Conservation (phyloP, 148 eudicot species). For the Polygonum maritimum region DNA sequence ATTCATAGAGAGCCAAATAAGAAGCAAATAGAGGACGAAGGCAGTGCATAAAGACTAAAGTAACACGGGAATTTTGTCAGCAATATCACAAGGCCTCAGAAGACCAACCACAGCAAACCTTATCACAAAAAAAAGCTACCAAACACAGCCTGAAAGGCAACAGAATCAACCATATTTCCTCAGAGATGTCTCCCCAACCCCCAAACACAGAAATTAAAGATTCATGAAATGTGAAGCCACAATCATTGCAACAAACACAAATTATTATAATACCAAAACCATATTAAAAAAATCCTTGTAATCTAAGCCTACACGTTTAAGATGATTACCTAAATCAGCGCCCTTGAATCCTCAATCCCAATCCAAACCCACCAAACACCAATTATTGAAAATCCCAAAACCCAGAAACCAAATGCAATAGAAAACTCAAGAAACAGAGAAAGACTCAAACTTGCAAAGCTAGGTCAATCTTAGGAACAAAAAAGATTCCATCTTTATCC, state of each 20-base stretch:
- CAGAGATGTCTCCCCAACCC: background rate
- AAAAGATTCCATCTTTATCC: background rate
- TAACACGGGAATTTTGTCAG: background rate
- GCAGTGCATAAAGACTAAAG: background rate
- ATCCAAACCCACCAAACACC: background rate
- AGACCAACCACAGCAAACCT: slow-evolving; percentile 1
- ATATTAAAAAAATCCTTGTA: background rate
- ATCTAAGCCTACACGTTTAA: background rate
- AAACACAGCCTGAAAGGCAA: background rate
- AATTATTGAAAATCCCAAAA: background rate
- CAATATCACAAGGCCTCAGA: background rate
- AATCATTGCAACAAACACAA: background rate
- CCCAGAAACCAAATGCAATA: background rate
- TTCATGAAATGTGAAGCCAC: background rate
- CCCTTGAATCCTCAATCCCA: background rate
- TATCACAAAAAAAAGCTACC: background rate
- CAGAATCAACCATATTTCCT: slow-evolving; percentile 1
- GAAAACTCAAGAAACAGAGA: background rate
- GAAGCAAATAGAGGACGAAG: background rate
- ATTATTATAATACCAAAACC: background rate
- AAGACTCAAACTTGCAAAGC: background rate
- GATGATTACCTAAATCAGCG: background rate
- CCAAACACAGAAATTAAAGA: background rate
- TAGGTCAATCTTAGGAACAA: background rate
- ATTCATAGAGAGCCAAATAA: background rate